Base-by-base conservation (phyloP, 2,329 filamentous ascomycete genomes). In the Penicillium sp. region DNA sequence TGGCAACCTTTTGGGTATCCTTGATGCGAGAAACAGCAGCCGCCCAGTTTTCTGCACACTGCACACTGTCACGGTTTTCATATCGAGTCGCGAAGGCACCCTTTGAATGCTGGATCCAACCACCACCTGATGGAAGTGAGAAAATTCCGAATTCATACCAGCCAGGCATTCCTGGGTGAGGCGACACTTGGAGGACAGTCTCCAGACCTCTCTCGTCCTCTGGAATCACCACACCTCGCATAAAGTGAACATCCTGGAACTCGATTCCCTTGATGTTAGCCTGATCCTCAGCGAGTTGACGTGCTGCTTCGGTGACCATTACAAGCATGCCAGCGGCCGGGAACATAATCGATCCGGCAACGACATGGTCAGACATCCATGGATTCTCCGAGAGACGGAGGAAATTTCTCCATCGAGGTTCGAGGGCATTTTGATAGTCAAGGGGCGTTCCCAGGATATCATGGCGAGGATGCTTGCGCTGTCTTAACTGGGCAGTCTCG, bases 331-430 rank as follows among this genome's bases (percentile, higher is more conserved):
- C 65, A 1, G 62, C 62, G 3, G 55, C 59, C 2, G 66, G 66
- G 47, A 60, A 67, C 8, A 68, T 50, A 20, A 63, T 55, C 1
- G 55, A 50, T 2, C 56, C 60, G 3, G 52, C 51, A 1, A 66
- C 51, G 13, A 73, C 63, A 46, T 82, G 78, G 49, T 81, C 75
- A 0, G 64, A 62, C 4, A 81, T 55, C 80, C 80, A 82, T 9
- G 64, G 65, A 26, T 55, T 41, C 13, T 67, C 60, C 0, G 52
- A 56, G 61, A 47, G 39, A 13, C 39, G 39, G 1, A 42, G 26
- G 23, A 77, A 63, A 44, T 77, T 76, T 10, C 78, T 68, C 79
- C 79, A 82, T 36, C 49, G 57, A 1, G 68, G 66, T 42, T 65
- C 62, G 3, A 58, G 40, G 6, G 56, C 57, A 27, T 59, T 56